Conservation (phyloP, 139 green algal species). For the Chlorella sp. region DNA sequence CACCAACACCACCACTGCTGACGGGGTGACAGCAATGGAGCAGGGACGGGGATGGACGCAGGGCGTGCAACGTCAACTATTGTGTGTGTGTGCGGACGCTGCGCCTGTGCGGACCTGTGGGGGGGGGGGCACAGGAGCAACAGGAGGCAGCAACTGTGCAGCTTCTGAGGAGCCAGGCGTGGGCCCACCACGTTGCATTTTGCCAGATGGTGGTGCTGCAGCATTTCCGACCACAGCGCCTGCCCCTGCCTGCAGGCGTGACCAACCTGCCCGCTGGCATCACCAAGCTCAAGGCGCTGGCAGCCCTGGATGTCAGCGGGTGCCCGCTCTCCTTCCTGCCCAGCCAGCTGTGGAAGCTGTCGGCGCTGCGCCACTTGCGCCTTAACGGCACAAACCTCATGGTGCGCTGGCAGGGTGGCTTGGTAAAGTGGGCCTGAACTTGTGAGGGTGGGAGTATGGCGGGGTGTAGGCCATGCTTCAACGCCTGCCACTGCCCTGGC, state of each 20-base stretch:
- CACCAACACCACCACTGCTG: too few relatives aligned
- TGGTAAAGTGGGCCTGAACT: too few relatives aligned
- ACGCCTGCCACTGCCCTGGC: neutral
- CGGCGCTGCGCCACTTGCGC: constrained; percentile 28
- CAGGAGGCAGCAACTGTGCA: too few relatives aligned
- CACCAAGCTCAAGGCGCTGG: constrained; percentile 29
- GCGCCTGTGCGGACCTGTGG: too few relatives aligned
- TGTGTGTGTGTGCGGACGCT: too few relatives aligned
- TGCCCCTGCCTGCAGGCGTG: constrained; percentile 8
- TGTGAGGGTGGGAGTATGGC: neutral
- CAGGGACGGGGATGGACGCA: too few relatives aligned
- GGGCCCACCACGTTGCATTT: neutral
- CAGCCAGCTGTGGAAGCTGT: neutral
- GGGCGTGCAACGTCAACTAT: too few relatives aligned
- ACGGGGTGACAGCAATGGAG: too few relatives aligned
- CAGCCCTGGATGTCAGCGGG: constrained; percentile 19
- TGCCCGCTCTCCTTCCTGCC: constrained; percentile 23
- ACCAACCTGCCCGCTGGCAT: constrained; percentile 11
- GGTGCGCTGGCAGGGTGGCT: neutral
- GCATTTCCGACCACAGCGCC: neutral
- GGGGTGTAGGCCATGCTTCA: too few relatives aligned
- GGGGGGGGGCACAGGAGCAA: too few relatives aligned
- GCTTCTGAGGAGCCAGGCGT: too few relatives aligned
- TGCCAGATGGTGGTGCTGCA: neutral
- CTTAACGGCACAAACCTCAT: constrained; percentile 22